Conservation (phyloP, 2,329 filamentous ascomycete species). For the Truncatella angustata region DNA sequence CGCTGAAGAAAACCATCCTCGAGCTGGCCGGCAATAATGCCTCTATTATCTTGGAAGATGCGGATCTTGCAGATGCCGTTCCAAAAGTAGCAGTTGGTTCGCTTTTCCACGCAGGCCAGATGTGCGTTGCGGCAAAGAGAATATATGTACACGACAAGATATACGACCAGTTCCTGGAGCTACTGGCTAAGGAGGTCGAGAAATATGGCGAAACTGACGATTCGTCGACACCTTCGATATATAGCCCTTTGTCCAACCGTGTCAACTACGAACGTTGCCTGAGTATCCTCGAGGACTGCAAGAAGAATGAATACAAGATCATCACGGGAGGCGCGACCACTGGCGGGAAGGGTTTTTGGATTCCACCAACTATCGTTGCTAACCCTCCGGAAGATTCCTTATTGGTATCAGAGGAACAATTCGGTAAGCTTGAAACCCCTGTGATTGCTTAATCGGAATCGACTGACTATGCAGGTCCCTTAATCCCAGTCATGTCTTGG, state of each 20-base stretch:
- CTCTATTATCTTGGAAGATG: conserved; percentile 50
- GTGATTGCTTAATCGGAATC: background rate
- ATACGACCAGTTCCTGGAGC: conserved; percentile 52
- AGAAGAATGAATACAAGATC: conserved; percentile 50
- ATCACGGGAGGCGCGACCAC: conserved; percentile 44
- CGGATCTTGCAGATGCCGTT: conserved; percentile 45
- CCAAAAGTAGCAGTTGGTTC: conserved; percentile 42
- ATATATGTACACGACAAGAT: conserved; percentile 61
- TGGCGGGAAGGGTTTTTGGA: conserved; percentile 50
- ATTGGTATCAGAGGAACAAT: conserved; percentile 59
- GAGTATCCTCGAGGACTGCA: conserved; percentile 53
- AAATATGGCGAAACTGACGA: conserved; percentile 39
- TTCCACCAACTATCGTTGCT: conserved; percentile 57
- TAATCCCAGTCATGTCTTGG: conserved; percentile 45
- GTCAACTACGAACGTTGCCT: conserved; percentile 64
- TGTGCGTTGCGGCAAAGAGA: conserved; percentile 57
- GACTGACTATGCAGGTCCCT: conserved; percentile 24
- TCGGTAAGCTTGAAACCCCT: conserved; percentile 37
- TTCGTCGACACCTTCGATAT: conserved; percentile 30
- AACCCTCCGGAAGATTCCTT: conserved; percentile 54
- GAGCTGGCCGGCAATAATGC: conserved; percentile 57
- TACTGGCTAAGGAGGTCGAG: conserved; percentile 41
- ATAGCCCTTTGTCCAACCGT: conserved; percentile 62
- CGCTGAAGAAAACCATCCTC: conserved; percentile 52
- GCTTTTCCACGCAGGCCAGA: conserved; percentile 53